Percentiles rank a stretch among this genome's conserved stretches.
phyloP scores from a whole-genome alignment of 306 rosid genomes.

The Cotoneaster glaucophyllus region DNA sequence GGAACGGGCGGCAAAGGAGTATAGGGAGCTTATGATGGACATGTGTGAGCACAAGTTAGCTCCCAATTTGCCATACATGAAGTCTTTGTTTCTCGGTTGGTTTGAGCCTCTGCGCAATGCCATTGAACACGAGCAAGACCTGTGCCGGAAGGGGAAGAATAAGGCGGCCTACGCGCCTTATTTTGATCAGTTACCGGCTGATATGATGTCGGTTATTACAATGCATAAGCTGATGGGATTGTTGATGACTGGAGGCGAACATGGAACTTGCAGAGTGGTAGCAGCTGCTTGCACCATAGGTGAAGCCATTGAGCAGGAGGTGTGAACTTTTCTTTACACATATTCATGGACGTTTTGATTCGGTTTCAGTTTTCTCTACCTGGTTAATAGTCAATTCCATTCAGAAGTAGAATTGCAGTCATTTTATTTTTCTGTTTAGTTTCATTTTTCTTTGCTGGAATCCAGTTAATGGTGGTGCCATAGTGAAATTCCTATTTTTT shows the following conservation, averaged over 20 bases:
- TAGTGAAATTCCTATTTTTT: neutral
- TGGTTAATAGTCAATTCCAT: neutral
- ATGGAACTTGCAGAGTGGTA: slow-evolving; percentile 54
- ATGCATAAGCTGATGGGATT: slow-evolving; percentile 90
- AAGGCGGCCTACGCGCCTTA: slow-evolving; percentile 40
- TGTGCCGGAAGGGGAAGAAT: slow-evolving; percentile 39
- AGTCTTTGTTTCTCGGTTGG: slow-evolving; percentile 91
- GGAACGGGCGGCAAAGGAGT: slow-evolving; percentile 78
- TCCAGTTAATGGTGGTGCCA: neutral
- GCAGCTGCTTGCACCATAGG: slow-evolving; percentile 61
- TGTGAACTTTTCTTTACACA: slow-evolving; percentile 30
- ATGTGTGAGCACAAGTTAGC: slow-evolving; percentile 89
- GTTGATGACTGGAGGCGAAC: slow-evolving; percentile 63
- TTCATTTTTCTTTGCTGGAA: neutral
- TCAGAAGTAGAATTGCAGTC: neutral
- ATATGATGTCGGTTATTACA: slow-evolving; percentile 81
- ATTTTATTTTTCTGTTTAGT: neutral
- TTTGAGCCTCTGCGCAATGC: slow-evolving; percentile 74
- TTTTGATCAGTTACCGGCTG: slow-evolving; percentile 63
- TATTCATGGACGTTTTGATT: slow-evolving; percentile 8
- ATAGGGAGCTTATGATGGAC: slow-evolving; percentile 75
- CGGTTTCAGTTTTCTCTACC: neutral
- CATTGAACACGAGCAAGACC: slow-evolving; percentile 64
- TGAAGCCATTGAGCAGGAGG: slow-evolving; percentile 94
- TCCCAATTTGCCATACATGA: slow-evolving; percentile 86